Conservation (phyloP, 306 rosid genomes). For the Citrullus colocynthis region DNA sequence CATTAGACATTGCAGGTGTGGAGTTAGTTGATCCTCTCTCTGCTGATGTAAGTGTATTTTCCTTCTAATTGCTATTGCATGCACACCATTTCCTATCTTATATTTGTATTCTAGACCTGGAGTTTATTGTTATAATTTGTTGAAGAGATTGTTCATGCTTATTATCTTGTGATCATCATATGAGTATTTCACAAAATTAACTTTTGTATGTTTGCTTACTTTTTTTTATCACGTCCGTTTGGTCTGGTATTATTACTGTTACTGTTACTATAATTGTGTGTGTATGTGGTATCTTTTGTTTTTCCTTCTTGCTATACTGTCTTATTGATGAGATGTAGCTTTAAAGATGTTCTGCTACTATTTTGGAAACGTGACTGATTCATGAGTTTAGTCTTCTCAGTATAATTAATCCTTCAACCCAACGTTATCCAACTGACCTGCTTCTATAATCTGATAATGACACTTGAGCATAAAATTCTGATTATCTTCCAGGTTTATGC, state of each 20-base stretch:
- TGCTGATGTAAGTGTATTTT: constrained; percentile 60
- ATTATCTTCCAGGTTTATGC: constrained; percentile 62
- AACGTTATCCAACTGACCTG: no score
- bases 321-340: not conserved
- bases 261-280: not conserved
- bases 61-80: constrained; percentile 7
- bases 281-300: not conserved
- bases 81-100: not conserved
- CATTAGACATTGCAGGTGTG: constrained; percentile 95
- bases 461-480: not conserved
- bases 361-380: not conserved
- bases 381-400: no score
- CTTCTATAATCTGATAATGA: no score
- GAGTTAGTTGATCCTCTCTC: constrained; percentile 95
- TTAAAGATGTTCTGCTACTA: not conserved
- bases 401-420: no score
- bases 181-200: not conserved
- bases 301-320: not conserved
- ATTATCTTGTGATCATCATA: constrained; percentile 6
- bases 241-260: not conserved
- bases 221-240: not conserved
- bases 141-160: constrained; percentile 4
- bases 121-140: not conserved
- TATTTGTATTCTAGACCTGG: not conserved
- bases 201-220: not conserved